phyloP scores from a whole-genome alignment of 805 yeast genomes.

The Saccharomycopsis amapae region DNA sequence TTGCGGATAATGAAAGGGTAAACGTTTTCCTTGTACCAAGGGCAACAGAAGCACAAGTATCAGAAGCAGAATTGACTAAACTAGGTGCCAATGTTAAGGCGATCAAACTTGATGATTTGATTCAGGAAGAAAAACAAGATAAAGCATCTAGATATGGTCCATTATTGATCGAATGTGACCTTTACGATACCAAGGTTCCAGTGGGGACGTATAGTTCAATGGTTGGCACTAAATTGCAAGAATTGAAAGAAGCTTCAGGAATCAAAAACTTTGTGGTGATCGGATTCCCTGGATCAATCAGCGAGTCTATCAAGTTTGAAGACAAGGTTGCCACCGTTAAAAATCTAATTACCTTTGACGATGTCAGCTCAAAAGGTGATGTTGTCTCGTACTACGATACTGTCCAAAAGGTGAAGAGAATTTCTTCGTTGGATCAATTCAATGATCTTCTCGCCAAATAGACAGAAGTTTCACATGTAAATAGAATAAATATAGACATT shows the following conservation, averaged over 20 bases:
- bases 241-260: neutral
- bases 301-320: conserved; percentile 20
- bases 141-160: conserved; percentile 15
- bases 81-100: neutral
- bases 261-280: conserved; percentile 2
- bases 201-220: conserved; percentile 11
- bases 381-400: conserved; percentile 17
- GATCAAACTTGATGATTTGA: neutral
- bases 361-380: conserved; percentile 1
- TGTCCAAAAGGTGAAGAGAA: conserved; percentile 16
- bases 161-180: conserved; percentile 11
- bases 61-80: neutral
- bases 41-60: neutral
- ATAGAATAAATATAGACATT: too few species aligned
- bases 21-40: neutral
- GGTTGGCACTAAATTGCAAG: conserved; percentile 1
- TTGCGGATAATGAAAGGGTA: conserved; percentile 2
- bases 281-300: conserved; percentile 17
- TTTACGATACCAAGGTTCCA: conserved; percentile 5
- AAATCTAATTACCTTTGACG: conserved; percentile 5
- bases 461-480: too few species aligned
- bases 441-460: too few species aligned
- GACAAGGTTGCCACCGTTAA: conserved; percentile 16
- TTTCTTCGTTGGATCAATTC: too few species aligned
- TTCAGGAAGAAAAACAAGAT: conserved; percentile 6